These are phyloP conservation scores for Rhamnella rubrinervis DNA, from an alignment of 331 rosid species.

Conservation along the genomic window DNA sequence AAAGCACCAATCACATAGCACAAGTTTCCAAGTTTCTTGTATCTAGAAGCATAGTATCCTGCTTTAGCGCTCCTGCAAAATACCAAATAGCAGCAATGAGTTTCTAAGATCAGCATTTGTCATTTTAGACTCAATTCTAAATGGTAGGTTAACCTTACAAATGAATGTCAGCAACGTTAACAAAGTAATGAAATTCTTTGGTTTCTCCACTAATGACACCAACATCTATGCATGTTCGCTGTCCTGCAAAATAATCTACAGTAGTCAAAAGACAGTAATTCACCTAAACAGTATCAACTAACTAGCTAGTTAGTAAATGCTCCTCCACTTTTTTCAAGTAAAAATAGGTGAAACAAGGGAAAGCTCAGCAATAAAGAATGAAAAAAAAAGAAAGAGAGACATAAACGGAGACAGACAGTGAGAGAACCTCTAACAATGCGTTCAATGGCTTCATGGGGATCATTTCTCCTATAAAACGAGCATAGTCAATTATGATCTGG, in stretches of 20 bases:
- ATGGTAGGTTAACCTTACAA: slow-evolving; percentile 64
- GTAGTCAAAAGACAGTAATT: slow-evolving; percentile 15
- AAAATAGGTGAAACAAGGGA: neutral
- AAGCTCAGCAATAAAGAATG: neutral
- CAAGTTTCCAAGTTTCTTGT: slow-evolving; percentile 83
- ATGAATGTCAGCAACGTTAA: slow-evolving; percentile 91
- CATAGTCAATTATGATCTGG: slow-evolving; percentile 17
- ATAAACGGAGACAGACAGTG: slow-evolving; percentile 6
- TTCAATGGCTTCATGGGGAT: slow-evolving; percentile 81
- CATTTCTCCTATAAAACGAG: slow-evolving; percentile 63
- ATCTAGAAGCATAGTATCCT: slow-evolving; percentile 78
- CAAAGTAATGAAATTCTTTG: slow-evolving; percentile 66
- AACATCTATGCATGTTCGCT: slow-evolving; percentile 67
- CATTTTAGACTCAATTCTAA: slow-evolving; percentile 19
- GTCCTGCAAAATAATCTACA: slow-evolving; percentile 43
- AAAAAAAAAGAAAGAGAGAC: neutral
- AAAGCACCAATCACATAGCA: slow-evolving; percentile 90
- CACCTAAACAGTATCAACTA: neutral
- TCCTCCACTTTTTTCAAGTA: neutral
- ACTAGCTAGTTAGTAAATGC: slow-evolving; percentile 8
- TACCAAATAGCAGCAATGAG: neutral
- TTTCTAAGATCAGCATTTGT: neutral
- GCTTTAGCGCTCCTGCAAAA: slow-evolving; percentile 92
- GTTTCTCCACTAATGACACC: slow-evolving; percentile 67
- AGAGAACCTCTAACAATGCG: slow-evolving; percentile 71